Evolutionary conservation across 805 yeast genomes (phyloP), one percentile per base, ranked within the genome.

Genomic region (Saturnispora serradocipensis): DNA sequence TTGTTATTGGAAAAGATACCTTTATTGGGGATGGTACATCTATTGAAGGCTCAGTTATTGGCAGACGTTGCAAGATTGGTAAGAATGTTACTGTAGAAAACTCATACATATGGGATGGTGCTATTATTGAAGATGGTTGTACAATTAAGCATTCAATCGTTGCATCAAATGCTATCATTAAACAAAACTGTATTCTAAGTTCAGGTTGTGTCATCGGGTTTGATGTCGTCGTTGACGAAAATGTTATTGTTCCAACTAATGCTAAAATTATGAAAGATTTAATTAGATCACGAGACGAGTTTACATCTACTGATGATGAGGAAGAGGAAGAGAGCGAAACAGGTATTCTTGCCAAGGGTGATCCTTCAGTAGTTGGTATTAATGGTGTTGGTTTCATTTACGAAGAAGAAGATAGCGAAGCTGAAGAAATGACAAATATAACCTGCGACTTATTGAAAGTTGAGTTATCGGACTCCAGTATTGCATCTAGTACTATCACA

Each of bases 41-140:
- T 4, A 75, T 93, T 39, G 74, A 74, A 52, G 80, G 82, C 49
- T 82, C 95, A 24, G 86, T 86, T 3, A 81, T 93, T 63, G 99
- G 99, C 6, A 80, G 91, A 57, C 77, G 84, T 55, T 90, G 97
- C 68, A 76, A 71, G 51, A 88, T 93, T 59, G 98, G 97, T 30
- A 76, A 80, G 48, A 82, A 86, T 59, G 93, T 85, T 24, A 66
- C 57, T 2, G 80, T 93, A 45, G 76, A 71, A 45, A 82, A 87
- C 61, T 82, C 96, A 18, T 90, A 86, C 63, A 77, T 93, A 45
- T 91, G 97, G 96, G 95, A 88, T 59, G 79, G 86, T 56, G 83
- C 87, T 0, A 68, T 71, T 2, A 81, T 93, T 55, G 87, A 77
- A 50, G 91, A 88, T 63, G 75, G 80, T 46, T 73, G 78, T 24